Evolutionary conservation across 2,329 filamentous ascomycete species (phyloP).

Genomic region (Pyrenophora graminea): DNA sequence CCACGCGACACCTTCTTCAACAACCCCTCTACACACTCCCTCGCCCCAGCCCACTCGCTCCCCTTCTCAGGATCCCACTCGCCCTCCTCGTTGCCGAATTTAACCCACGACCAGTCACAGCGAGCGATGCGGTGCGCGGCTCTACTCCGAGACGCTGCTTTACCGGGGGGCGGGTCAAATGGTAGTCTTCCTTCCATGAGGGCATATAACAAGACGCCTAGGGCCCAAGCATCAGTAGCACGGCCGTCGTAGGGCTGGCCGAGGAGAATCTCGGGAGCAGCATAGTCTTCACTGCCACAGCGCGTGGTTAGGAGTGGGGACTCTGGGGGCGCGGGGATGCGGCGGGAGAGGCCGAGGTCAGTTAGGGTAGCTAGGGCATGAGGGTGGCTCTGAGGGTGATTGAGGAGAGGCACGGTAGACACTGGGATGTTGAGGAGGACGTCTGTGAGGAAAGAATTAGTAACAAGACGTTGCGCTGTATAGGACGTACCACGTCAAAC

Average conservation of each 20-base stretch:
- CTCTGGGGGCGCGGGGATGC: slow-evolving; percentile 71
- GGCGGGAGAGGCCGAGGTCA: slow-evolving; percentile 86
- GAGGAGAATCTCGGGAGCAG: slow-evolving; percentile 93
- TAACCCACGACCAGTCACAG: slow-evolving; percentile 93
- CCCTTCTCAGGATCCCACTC: slow-evolving; percentile 77
- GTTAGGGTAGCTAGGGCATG: slow-evolving; percentile 86
- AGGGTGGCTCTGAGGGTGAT: slow-evolving; percentile 75
- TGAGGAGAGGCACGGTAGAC: slow-evolving; percentile 64
- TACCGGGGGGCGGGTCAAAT: slow-evolving; percentile 85
- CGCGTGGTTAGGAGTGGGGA: slow-evolving; percentile 89
- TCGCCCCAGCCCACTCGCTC: slow-evolving; percentile 72
- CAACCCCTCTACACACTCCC: slow-evolving; percentile 79
- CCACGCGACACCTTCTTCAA: slow-evolving; percentile 77
- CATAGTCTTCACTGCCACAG: slow-evolving; percentile 96
- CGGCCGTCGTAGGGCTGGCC: slow-evolving; percentile 93
- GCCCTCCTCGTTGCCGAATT: slow-evolving; percentile 80
- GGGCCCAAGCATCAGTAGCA: slow-evolving; percentile 89
- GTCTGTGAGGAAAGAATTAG: slow-evolving; percentile 59
- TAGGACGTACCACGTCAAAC: slow-evolving; percentile 24
- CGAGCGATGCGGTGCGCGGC: slow-evolving; percentile 94
- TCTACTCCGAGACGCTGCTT: slow-evolving; percentile 72
- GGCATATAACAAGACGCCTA: slow-evolving; percentile 91
- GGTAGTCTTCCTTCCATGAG: slow-evolving; percentile 90
- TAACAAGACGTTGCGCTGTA: slow-evolving; percentile 22
- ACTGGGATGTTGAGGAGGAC: slow-evolving; percentile 85